Evolutionary conservation across 2,329 filamentous ascomycete species (phyloP).

Genomic region (Sphaerostilbella broomeana): DNA sequence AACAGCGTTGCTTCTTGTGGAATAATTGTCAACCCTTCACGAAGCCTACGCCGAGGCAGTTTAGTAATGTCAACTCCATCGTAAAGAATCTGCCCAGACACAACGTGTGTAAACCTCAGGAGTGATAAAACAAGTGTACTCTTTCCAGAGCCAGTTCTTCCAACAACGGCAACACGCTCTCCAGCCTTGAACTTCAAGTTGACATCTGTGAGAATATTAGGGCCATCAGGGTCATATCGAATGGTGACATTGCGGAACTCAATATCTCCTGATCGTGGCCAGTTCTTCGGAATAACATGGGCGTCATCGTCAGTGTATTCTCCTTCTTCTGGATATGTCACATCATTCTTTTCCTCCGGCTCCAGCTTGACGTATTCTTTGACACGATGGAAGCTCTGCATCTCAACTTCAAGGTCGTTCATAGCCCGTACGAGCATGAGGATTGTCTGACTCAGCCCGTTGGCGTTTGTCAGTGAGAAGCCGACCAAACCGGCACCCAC

Average conservation of each 20-base stretch:
- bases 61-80: constrained; percentile 51
- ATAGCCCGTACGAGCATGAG: constrained; percentile 45
- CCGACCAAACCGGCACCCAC: constrained; percentile 48
- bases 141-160: constrained; percentile 77
- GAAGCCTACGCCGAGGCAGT: constrained; percentile 43
- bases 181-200: constrained; percentile 54
- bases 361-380: constrained; percentile 42
- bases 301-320: constrained; percentile 35
- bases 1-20: constrained; percentile 54
- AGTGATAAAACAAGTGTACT: constrained; percentile 59
- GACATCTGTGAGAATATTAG: constrained; percentile 44
- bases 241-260: constrained; percentile 47
- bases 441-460: constrained; percentile 46
- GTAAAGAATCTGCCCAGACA: constrained; percentile 46
- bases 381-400: constrained; percentile 47
- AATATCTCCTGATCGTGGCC: constrained; percentile 41
- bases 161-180: constrained; percentile 71
- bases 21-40: constrained; percentile 50
- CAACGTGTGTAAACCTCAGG: constrained; percentile 46
- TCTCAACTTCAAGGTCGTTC: constrained; percentile 51
- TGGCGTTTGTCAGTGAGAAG: constrained; percentile 51
- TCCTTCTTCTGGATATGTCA: constrained; percentile 31
- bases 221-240: constrained; percentile 39
- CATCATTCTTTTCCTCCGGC: constrained; percentile 38
- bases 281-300: constrained; percentile 34